Evolutionary conservation across 345 rosid species (phyloP), one percentile per base, ranked within the genome.

Genomic region (Euphorbia pulcherrima): DNA sequence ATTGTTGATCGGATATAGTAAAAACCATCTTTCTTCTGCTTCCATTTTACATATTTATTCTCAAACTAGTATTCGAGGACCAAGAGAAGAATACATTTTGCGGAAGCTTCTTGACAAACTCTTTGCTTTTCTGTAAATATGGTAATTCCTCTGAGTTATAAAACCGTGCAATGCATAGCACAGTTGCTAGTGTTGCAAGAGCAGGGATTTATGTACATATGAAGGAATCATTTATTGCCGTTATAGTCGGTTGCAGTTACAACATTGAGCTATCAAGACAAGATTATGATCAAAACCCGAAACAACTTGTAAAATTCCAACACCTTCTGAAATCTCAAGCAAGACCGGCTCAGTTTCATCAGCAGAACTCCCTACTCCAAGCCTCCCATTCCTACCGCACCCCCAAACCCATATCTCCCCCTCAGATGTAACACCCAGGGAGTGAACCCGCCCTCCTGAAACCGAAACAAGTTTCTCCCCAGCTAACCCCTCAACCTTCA

Each of bases 211-310:
- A n/a, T n/a, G 37, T 33, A 33, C 37, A 33, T 3, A 33, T 33
- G 3, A 3, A 2, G 37, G 4, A 33, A 33, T 33, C 7, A 7
- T 53, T 53, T 21, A 20, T 53, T 23, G 12, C 27, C 23, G 26
- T 21, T 10, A 53, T 53, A 11, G 7, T 53, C n/a, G 14, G 37
- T 13, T 21, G 7, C 3, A 28, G 8, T 28, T 7, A 39, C 58
- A 66, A 78, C 77, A 82, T 35, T 81, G 81, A 18, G 80, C 73
- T 5, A 83, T 76, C 68, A 90, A 79, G 50, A 90, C 69, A 10
- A 93, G 78, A 67, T 74, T 85, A 78, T 89, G 98, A 77, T 93
- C 98, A 74, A 93, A 89, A 4, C 96, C 98, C 1, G 88, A 78
- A 9, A 69, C 88, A 47, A 79, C 88, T 75, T 84, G 96, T 65